Percentiles rank a stretch among this genome's conserved stretches.
These are phyloP conservation scores for Potentilla sterilis DNA, from an alignment of 306 rosid species.

Conservation along the genomic window DNA sequence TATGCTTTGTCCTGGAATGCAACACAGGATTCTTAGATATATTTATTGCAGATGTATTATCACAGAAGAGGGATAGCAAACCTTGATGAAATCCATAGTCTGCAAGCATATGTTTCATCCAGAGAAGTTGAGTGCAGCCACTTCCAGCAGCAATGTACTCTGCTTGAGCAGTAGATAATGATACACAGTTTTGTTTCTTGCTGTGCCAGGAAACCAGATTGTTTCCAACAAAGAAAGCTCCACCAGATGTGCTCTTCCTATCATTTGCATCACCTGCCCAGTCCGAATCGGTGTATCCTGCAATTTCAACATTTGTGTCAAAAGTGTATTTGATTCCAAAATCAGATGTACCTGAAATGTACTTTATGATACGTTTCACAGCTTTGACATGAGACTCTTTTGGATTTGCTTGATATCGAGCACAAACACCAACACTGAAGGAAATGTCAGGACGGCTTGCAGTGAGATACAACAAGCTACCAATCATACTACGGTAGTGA, in stretches of 20 bases:
- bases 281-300: background rate
- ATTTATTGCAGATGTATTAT: too few relatives aligned
- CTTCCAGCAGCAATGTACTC: background rate
- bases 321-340: background rate
- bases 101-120: background rate
- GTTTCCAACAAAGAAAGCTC: background rate
- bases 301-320: background rate
- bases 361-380: background rate
- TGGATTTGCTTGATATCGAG: background rate
- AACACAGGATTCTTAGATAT: too few relatives aligned
- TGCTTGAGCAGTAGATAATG: too few relatives aligned
- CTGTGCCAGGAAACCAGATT: background rate
- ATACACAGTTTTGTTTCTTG: too few relatives aligned
- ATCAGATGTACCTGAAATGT: background rate
- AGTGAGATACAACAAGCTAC: background rate
- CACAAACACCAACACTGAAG: too few relatives aligned
- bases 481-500: background rate
- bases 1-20: too few relatives aligned
- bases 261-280: background rate
- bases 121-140: background rate
- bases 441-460: too few relatives aligned
- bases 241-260: background rate
- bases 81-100: background rate
- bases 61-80: too few relatives aligned
- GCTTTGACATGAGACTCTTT: too few relatives aligned